Conservation (phyloP, 768 basidiomycete genomes). For the Hysterangium stoloniferum region DNA sequence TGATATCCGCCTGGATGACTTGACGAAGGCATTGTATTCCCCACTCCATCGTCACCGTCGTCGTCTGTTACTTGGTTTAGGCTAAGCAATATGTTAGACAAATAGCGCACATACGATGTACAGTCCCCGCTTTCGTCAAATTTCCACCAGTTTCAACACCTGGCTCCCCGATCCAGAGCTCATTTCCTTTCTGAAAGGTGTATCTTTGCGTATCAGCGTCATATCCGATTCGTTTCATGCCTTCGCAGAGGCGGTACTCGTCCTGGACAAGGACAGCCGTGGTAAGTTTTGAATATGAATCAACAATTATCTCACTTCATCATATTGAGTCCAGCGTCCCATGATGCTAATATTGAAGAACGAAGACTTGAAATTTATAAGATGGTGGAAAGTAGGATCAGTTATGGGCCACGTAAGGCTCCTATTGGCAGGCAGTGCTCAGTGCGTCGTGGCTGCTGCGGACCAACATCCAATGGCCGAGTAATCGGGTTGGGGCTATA, state of each 20-base stretch:
- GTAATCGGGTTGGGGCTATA: too few relatives aligned
- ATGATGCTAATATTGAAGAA: too few relatives aligned
- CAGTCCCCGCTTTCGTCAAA: conserved; percentile 23
- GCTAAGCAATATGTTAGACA: neutral
- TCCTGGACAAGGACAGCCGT: conserved; percentile 26
- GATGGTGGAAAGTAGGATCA: too few relatives aligned
- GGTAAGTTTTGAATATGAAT: neutral
- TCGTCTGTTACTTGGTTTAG: neutral
- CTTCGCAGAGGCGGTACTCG: conserved; percentile 44
- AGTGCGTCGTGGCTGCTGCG: too few relatives aligned
- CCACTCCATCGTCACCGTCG: neutral
- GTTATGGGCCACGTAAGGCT: too few relatives aligned
- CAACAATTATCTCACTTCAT: neutral
- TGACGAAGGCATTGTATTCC: neutral
- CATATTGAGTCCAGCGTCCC: conserved; percentile 11
- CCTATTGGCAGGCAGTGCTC: too few relatives aligned
- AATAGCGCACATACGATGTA: conserved; percentile 23
- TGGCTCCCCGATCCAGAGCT: conserved; percentile 46
- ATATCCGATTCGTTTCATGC: conserved; percentile 62
- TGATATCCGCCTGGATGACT: conserved; percentile 12
- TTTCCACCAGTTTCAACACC: conserved; percentile 58
- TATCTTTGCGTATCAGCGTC: conserved; percentile 65
- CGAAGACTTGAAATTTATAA: too few relatives aligned
- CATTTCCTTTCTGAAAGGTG: conserved; percentile 50
- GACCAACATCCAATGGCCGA: too few relatives aligned